These are phyloP conservation scores for Plasmopara muralis DNA, from an alignment of 352 stramenopile genomes.

Conservation along the genomic window DNA sequence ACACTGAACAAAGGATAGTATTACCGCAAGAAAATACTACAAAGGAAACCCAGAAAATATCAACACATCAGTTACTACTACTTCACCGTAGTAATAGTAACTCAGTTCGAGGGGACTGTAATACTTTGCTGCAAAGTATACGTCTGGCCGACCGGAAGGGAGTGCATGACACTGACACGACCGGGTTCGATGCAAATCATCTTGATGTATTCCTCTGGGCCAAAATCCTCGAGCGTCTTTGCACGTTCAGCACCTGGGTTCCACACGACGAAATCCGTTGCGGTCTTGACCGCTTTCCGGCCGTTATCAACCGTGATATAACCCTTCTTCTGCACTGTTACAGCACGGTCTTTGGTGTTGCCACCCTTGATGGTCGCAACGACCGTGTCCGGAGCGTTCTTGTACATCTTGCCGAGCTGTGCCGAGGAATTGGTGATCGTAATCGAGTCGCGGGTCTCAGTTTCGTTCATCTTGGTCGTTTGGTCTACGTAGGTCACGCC, in stretches of 20 bases:
- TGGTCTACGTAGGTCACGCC: constrained; percentile 85
- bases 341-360: constrained; percentile 32
- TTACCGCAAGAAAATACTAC: too few species aligned
- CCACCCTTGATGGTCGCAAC: constrained; percentile 42
- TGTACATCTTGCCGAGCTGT: constrained; percentile 87
- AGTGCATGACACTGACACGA: constrained; percentile 40
- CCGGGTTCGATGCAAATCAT: constrained; percentile 95
- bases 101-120: not conserved
- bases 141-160: constrained; percentile 34
- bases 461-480: constrained; percentile 52
- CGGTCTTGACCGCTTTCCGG: constrained; percentile 21
- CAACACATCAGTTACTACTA: too few species aligned
- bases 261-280: constrained; percentile 85
- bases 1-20: too few species aligned
- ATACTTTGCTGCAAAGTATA: constrained; percentile 37
- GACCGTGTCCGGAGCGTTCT: constrained; percentile 45
- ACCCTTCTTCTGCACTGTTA: constrained; percentile 58
- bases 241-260: constrained; percentile 91
- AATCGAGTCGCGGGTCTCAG: constrained; percentile 50
- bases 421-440: constrained; percentile 44
- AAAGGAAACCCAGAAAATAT: too few species aligned
- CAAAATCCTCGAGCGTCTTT: constrained; percentile 89
- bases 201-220: constrained; percentile 88
- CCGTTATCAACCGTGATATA: constrained; percentile 25
- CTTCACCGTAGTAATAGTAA: too few species aligned